phyloP scores from a whole-genome alignment of 371 early-diverging fungal genomes.

The Mucor plumbeus region DNA sequence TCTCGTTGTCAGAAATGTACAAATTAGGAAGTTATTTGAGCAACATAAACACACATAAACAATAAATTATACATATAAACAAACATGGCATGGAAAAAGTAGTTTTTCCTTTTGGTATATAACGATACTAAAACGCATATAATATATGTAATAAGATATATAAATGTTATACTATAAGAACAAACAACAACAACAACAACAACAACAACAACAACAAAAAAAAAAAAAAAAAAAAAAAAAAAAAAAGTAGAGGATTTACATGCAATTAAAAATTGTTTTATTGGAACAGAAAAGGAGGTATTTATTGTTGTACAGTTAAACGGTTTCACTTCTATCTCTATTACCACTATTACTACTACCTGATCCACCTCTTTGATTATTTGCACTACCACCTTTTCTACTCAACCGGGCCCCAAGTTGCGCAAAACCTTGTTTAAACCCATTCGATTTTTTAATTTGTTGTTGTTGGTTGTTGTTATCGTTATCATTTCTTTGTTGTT shows the following conservation, averaged over 20 bases:
- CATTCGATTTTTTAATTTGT: conserved; percentile 11
- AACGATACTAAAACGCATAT: background rate
- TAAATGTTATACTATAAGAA: background rate
- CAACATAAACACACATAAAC: background rate
- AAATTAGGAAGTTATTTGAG: background rate
- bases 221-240: too few species aligned
- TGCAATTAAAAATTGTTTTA: background rate
- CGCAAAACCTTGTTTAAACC: conserved; percentile 23
- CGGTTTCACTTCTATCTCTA: conserved; percentile 23
- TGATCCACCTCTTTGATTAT: conserved; percentile 4
- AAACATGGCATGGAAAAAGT: conserved; percentile 2
- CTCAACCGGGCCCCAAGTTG: conserved; percentile 17
- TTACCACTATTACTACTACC: conserved; percentile 1
- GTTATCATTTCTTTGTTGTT: background rate
- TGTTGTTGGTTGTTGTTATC: too few species aligned
- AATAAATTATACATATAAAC: background rate
- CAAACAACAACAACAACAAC: too few species aligned
- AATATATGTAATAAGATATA: background rate
- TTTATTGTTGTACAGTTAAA: conserved; percentile 8
- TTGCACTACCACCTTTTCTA: conserved; percentile 6
- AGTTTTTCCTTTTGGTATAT: background rate
- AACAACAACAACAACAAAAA: too few species aligned
- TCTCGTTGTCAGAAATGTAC: conserved; percentile 7
- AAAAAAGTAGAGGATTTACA: background rate
- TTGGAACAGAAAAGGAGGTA: background rate